These are phyloP conservation scores for Candida wancherniae DNA, from an alignment of 805 yeast species.

Conservation along the genomic window DNA sequence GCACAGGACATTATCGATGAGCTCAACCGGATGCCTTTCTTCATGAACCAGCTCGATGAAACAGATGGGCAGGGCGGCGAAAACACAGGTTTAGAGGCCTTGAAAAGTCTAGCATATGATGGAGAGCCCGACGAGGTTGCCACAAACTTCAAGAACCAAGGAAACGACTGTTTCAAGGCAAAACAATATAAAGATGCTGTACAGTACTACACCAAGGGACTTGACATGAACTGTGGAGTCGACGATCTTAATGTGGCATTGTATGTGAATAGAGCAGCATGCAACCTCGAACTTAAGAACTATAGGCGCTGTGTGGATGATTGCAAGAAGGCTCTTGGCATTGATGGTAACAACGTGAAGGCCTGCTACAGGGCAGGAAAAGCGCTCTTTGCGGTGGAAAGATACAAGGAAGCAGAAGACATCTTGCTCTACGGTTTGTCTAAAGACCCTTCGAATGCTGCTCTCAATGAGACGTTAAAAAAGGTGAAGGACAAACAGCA, in stretches of 20 bases:
- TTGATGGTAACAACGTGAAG: constrained; percentile 69
- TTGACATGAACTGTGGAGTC: constrained; percentile 63
- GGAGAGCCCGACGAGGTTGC: constrained; percentile 95
- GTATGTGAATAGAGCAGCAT: constrained; percentile 81
- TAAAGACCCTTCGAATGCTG: constrained; percentile 55
- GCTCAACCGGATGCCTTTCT: constrained; percentile 81
- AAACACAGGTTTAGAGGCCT: constrained; percentile 74
- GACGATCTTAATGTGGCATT: constrained; percentile 55
- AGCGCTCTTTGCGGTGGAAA: constrained; percentile 67
- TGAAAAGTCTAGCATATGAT: constrained; percentile 86
- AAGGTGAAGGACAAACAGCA: constrained; percentile 36
- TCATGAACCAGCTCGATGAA: constrained; percentile 84
- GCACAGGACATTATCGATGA: constrained; percentile 75
- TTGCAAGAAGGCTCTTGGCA: constrained; percentile 62
- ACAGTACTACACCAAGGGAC: constrained; percentile 72
- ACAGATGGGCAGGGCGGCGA: constrained; percentile 75
- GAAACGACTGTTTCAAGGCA: constrained; percentile 76
- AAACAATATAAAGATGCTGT: constrained; percentile 75
- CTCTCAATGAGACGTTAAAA: constrained; percentile 44
- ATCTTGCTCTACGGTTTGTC: constrained; percentile 61
- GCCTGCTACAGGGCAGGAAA: constrained; percentile 82
- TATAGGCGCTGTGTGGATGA: constrained; percentile 84
- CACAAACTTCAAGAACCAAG: constrained; percentile 83
- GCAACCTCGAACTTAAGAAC: constrained; percentile 80
- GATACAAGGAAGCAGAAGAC: constrained; percentile 66